phyloP scores from a whole-genome alignment of 106 monocot genomes.

The Dendrobium officinale region DNA sequence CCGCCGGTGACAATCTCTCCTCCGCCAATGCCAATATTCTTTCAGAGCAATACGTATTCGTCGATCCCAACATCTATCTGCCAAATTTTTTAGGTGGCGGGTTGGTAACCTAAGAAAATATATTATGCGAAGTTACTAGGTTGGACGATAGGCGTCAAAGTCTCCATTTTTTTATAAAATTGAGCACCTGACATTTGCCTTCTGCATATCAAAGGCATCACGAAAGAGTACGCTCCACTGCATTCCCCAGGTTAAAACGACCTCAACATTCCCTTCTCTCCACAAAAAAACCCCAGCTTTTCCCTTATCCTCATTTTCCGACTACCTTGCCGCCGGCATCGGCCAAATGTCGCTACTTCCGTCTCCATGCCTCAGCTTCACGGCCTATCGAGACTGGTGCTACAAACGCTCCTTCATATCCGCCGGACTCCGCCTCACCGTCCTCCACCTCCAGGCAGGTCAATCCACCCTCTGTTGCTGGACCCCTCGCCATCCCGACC shows the following conservation, averaged over 20 bases:
- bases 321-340: background rate
- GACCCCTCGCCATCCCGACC: constrained; percentile 15
- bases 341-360: background rate
- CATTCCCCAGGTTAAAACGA: background rate
- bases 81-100: too few species aligned
- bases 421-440: constrained; percentile 52
- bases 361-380: constrained; percentile 45
- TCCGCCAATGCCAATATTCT: too few species aligned
- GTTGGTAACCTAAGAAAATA: too few species aligned
- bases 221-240: too few species aligned
- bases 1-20: too few species aligned
- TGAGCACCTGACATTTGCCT: background rate
- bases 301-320: background rate
- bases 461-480: constrained; percentile 23
- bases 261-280: background rate
- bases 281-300: background rate
- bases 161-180: background rate
- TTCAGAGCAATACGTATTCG: too few species aligned
- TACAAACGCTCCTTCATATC: constrained; percentile 41
- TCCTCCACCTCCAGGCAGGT: constrained; percentile 20
- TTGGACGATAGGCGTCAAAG: too few species aligned
- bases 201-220: too few species aligned
- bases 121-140: too few species aligned
- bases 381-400: constrained; percentile 47
- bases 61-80: too few species aligned